A percentile compares a stretch with the other conserved stretches of the same genome.
These are phyloP conservation scores for Talaromyces sp. DNA, from an alignment of 2,329 filamentous ascomycete genomes.

Conservation along the genomic window DNA sequence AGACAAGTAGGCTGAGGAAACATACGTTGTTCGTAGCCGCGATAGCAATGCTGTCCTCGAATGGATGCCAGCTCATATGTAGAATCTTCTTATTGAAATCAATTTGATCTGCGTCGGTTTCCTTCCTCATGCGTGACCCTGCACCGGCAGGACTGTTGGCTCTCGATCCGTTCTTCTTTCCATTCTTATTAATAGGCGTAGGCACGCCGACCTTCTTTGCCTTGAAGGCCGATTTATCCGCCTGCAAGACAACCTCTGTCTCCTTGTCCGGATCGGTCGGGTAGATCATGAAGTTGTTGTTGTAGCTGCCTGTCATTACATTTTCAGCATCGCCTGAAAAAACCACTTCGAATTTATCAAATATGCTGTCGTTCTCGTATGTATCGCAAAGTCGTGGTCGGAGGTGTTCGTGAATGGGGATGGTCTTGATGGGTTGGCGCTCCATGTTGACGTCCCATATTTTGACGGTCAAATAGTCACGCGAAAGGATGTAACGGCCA, in stretches of 20 bases:
- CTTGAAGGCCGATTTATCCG: slow-evolving; percentile 98
- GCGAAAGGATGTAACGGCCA: slow-evolving; percentile 92
- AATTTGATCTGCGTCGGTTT: slow-evolving; percentile 98
- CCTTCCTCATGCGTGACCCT: slow-evolving; percentile 94
- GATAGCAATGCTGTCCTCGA: slow-evolving; percentile 98
- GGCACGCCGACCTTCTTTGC: slow-evolving; percentile 99
- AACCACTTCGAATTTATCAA: slow-evolving; percentile 99
- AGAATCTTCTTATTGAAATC: slow-evolving; percentile 99
- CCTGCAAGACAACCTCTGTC: slow-evolving; percentile 93
- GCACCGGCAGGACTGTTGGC: slow-evolving; percentile 84
- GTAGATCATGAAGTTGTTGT: slow-evolving; percentile 99
- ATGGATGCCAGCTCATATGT: slow-evolving; percentile 99
- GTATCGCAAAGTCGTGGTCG: slow-evolving; percentile 93
- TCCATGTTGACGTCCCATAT: slow-evolving; percentile 99
- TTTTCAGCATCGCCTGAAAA: slow-evolving; percentile 98
- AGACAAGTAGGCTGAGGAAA: slow-evolving; percentile 21
- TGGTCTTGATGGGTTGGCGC: slow-evolving; percentile 93
- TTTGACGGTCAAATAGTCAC: slow-evolving; percentile 97
- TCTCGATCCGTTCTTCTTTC: slow-evolving; percentile 84
- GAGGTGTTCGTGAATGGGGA: slow-evolving; percentile 96
- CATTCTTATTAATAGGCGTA: slow-evolving; percentile 87
- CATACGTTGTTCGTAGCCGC: slow-evolving; percentile 98
- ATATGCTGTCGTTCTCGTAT: slow-evolving; percentile 99
- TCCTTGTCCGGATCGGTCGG: slow-evolving; percentile 94
- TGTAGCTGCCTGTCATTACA: slow-evolving; percentile 99